These are phyloP conservation scores for Leccinellum albellum DNA, from an alignment of 768 basidiomycete genomes.

Conservation along the genomic window DNA sequence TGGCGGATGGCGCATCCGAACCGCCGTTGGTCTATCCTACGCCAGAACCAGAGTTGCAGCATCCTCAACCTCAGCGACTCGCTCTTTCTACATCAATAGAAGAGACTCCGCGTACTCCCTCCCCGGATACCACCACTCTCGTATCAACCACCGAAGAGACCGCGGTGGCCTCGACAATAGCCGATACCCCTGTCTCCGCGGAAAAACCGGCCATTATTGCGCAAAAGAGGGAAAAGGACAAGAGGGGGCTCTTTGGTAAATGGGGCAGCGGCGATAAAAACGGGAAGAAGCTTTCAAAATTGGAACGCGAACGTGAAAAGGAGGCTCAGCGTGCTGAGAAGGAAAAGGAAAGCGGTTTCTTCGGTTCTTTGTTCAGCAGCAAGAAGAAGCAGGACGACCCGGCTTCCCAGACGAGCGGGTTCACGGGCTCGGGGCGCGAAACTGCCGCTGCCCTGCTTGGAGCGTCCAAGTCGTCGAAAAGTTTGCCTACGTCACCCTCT, in stretches of 20 bases:
- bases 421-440: constrained; percentile 65
- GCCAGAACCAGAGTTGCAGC: constrained; percentile 48
- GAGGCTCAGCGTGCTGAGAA: constrained; percentile 47
- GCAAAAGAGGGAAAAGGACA: constrained; percentile 68
- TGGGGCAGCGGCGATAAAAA: constrained; percentile 59
- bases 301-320: constrained; percentile 44
- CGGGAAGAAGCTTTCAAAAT: constrained; percentile 51
- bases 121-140: constrained; percentile 42
- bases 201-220: constrained; percentile 26
- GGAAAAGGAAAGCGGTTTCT: constrained; percentile 74
- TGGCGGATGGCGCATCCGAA: constrained; percentile 14
- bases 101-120: constrained; percentile 54
- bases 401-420: constrained; percentile 33
- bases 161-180: constrained; percentile 22
- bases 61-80: constrained; percentile 61
- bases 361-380: constrained; percentile 86
- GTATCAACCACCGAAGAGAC: constrained; percentile 26
- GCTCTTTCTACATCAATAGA: constrained; percentile 30
- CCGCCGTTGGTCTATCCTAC: constrained; percentile 33
- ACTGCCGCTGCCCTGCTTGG: constrained; percentile 85
- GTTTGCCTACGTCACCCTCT: constrained; percentile 56
- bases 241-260: constrained; percentile 62
- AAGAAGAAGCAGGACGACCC: constrained; percentile 84
- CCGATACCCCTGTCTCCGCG: constrained; percentile 16
- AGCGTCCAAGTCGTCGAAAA: constrained; percentile 75